phyloP scores from a whole-genome alignment of 306 rosid species.

The peach (Prunus persica) region Prunus_persica_NCBIv2 NC_034011.1:838001-838500 shows the following conservation, averaged over 20 bases:
- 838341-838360: slow-evolving; percentile 81
- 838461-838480: slow-evolving; percentile 64
- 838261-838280: not conserved
- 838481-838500: not conserved
- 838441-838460: slow-evolving; percentile 81
- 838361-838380: slow-evolving; percentile 77
- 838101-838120: too few species aligned
- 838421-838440: slow-evolving; percentile 57
- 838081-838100: too few species aligned
- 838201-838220: too few species aligned
- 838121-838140: too few species aligned
- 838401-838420: slow-evolving; percentile 82
- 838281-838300: slow-evolving; percentile 55
- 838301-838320: slow-evolving; percentile 69
- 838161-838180: too few species aligned
- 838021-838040: too few species aligned
- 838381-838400: slow-evolving; percentile 71
- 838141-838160: too few species aligned
- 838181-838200: not conserved
- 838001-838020: too few species aligned
- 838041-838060: too few species aligned
- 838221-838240: not conserved
- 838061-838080: too few species aligned
- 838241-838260: not conserved
- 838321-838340: slow-evolving; percentile 76